A percentile compares a stretch with the other conserved stretches of the same genome.
Conservation (phyloP, 2,329 filamentous ascomycete genomes). For the Teratosphaeria pseudoeucalypti region DNA sequence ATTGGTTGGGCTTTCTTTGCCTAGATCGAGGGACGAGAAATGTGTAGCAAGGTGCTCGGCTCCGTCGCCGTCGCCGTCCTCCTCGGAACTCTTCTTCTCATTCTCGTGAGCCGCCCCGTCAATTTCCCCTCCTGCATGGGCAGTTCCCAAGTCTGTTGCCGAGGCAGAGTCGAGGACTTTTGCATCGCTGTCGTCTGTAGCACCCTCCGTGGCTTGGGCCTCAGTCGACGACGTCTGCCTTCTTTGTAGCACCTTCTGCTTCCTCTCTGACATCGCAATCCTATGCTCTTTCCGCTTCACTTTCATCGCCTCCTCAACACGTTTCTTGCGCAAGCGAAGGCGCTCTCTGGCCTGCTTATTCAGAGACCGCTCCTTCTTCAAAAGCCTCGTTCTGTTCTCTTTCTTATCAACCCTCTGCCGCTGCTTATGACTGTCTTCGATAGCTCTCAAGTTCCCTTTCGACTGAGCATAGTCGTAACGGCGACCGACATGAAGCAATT, state of each 20-base stretch:
- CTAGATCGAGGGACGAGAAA: not conserved
- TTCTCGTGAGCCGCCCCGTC: not conserved
- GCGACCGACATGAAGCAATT: slow-evolving; percentile 59
- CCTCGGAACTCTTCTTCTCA: not conserved
- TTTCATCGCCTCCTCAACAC: slow-evolving; percentile 17
- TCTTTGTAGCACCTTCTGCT: slow-evolving; percentile 4
- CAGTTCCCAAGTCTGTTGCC: not conserved
- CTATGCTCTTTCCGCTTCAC: slow-evolving; percentile 15
- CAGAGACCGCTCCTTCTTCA: slow-evolving; percentile 31
- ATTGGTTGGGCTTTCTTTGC: not conserved
- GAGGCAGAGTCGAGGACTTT: not conserved
- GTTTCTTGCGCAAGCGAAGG: slow-evolving; percentile 14
- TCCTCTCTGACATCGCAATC: slow-evolving; percentile 3
- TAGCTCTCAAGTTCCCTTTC: slow-evolving; percentile 48
- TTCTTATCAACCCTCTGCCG: slow-evolving; percentile 28
- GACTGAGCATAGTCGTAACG: slow-evolving; percentile 62
- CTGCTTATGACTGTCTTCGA: slow-evolving; percentile 37
- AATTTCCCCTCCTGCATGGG: not conserved
- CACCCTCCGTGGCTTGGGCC: not conserved
- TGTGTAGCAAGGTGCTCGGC: not conserved
- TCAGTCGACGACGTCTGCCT: not conserved
- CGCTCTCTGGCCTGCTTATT: slow-evolving; percentile 28
- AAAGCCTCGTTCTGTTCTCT: slow-evolving; percentile 23
- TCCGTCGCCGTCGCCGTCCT: not conserved
- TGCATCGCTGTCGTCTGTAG: not conserved